phyloP scores from a whole-genome alignment of 768 basidiomycete genomes.

The Suillus variegatus region DNA sequence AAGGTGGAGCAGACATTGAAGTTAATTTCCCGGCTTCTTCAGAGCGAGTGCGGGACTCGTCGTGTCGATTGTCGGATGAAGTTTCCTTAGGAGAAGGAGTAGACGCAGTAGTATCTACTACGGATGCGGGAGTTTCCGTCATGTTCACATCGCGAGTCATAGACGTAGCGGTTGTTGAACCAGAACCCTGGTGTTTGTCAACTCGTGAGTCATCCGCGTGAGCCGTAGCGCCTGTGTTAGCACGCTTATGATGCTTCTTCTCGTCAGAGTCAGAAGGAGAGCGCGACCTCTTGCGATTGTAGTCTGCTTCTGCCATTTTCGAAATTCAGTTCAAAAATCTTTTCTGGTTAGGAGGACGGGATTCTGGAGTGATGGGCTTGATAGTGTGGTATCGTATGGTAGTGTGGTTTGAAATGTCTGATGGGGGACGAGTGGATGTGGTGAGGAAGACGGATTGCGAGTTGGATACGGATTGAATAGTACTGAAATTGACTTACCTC shows the following conservation, averaged over 20 bases:
- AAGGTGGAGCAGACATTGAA: constrained; percentile 50
- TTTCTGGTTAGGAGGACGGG: constrained; percentile 33
- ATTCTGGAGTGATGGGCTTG: constrained; percentile 45
- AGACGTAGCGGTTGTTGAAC: constrained; percentile 39
- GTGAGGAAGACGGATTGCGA: constrained; percentile 61
- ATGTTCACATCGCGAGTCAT: constrained; percentile 63
- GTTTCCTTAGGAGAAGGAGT: constrained; percentile 56
- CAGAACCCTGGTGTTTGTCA: constrained; percentile 47
- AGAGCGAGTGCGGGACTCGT: constrained; percentile 36
- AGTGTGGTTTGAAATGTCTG: constrained; percentile 49
- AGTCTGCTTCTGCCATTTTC: constrained; percentile 86
- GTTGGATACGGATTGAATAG: constrained; percentile 44
- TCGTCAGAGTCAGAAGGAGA: constrained; percentile 82
- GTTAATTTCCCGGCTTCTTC: constrained; percentile 41
- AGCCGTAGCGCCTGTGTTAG: constrained; percentile 74
- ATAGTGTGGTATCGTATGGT: constrained; percentile 40
- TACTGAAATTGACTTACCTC: constrained; percentile 38
- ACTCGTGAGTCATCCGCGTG: constrained; percentile 62
- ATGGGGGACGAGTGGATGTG: constrained; percentile 52
- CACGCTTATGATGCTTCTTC: constrained; percentile 79
- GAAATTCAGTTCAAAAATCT: constrained; percentile 48
- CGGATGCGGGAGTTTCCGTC: constrained; percentile 45
- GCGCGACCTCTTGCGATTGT: constrained; percentile 83
- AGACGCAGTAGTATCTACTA: constrained; percentile 51
- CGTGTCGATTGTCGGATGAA: constrained; percentile 44